Evolutionary conservation across 2,329 filamentous ascomycete species (phyloP).

Genomic region (Exophiala sp.): DNA sequence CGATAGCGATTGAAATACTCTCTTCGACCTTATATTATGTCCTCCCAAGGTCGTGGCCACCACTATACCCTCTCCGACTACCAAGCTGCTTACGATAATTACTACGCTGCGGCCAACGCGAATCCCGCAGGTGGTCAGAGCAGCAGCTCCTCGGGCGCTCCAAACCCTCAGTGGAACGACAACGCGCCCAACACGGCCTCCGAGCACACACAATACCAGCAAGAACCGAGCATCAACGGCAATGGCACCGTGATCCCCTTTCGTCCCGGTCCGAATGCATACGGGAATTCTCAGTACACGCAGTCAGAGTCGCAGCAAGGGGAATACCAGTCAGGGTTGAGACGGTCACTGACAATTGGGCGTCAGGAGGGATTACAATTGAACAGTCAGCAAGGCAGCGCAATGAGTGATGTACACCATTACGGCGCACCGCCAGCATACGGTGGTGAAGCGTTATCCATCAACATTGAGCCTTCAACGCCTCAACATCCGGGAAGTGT

Average conservation of each 20-base stretch:
- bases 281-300: constrained; percentile 4
- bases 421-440: constrained; percentile 50
- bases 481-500: constrained; percentile 40
- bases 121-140: constrained; percentile 46
- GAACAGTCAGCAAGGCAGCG: constrained; percentile 37
- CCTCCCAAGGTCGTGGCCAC: constrained; percentile 27
- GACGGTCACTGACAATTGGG: constrained; percentile 42
- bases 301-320: constrained; percentile 10
- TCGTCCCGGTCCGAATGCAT: constrained; percentile 18
- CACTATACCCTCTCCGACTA: constrained; percentile 24
- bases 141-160: constrained; percentile 47
- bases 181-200: constrained; percentile 21
- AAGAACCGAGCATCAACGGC: constrained; percentile 18
- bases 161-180: constrained; percentile 36
- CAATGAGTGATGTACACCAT: constrained; percentile 46
- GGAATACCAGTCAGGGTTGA: constrained; percentile 27
- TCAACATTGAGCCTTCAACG: constrained; percentile 59
- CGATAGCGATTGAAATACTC: background rate
- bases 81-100: constrained; percentile 22
- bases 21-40: constrained; percentile 17
- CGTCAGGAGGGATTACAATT: constrained; percentile 58
- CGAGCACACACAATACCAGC: constrained; percentile 18
- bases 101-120: constrained; percentile 31
- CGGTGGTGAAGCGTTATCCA: constrained; percentile 49
- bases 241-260: constrained; percentile 25